These are phyloP conservation scores for Sporothrix luriei DNA, from an alignment of 2,329 filamentous ascomycete species.

Conservation along the genomic window DNA sequence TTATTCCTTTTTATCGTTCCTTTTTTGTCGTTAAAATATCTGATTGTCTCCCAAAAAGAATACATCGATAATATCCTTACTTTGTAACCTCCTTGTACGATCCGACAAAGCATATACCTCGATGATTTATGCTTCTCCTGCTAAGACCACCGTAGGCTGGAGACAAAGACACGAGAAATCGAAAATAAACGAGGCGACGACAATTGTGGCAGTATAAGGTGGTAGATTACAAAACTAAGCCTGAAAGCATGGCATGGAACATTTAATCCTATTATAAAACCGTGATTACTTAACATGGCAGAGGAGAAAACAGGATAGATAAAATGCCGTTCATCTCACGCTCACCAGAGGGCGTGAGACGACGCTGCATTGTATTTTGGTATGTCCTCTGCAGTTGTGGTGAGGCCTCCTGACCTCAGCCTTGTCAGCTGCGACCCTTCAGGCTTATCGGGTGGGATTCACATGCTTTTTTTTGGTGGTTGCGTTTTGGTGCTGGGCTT, in stretches of 20 bases:
- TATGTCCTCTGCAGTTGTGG: background rate
- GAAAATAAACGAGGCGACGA: background rate
- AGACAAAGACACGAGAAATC: background rate
- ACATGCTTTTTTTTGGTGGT: constrained; percentile 26
- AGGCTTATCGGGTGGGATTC: constrained; percentile 16
- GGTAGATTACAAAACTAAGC: too few species aligned
- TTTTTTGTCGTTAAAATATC: background rate
- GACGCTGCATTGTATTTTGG: background rate
- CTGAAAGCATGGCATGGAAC: too few species aligned
- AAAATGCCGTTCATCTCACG: background rate
- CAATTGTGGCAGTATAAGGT: background rate
- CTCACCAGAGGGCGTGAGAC: background rate
- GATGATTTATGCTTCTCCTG: background rate
- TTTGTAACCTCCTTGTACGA: background rate
- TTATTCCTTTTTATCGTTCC: constrained; percentile 4
- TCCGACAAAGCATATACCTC: background rate
- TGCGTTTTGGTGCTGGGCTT: constrained; percentile 2
- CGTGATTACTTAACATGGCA: too few species aligned
- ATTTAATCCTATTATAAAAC: too few species aligned
- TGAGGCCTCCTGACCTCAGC: constrained; percentile 20
- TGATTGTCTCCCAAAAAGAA: background rate
- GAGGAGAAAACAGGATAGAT: too few species aligned
- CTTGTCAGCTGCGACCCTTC: background rate
- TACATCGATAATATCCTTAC: constrained; percentile 10
- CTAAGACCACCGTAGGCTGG: background rate